Conservation (phyloP, 208 protist species). For the Herpetomonas muscarum region DNA sequence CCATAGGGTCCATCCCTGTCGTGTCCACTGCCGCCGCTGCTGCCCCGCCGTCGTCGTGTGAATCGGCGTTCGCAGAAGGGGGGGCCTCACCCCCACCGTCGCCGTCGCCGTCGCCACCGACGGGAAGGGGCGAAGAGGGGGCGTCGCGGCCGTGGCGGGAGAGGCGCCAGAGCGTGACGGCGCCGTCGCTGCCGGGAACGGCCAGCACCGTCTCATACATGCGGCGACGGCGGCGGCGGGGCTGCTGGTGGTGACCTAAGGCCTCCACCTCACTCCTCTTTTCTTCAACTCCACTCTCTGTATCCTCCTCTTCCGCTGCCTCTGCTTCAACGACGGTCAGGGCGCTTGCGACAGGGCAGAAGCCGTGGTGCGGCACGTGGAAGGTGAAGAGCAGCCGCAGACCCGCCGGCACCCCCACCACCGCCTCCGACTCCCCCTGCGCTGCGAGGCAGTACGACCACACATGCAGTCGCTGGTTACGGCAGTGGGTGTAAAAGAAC, state of each 20-base stretch:
- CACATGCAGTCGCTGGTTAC: slow-evolving; percentile 69
- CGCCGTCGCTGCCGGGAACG: too few species aligned
- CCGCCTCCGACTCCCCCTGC: background rate
- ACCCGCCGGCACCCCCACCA: background rate
- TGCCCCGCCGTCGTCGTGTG: background rate
- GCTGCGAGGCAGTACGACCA: slow-evolving; percentile 23
- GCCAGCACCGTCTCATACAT: too few species aligned
- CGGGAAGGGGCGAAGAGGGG: background rate
- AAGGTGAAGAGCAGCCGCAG: slow-evolving; percentile 34
- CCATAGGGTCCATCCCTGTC: slow-evolving; percentile 26
- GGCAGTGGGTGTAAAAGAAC: slow-evolving; percentile 77
- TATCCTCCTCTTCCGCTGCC: too few species aligned
- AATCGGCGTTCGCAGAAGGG: too few species aligned
- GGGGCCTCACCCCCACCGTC: background rate
- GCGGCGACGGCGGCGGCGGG: too few species aligned
- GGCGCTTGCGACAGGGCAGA: slow-evolving; percentile 41
- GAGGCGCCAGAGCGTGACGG: too few species aligned
- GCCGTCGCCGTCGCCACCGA: background rate
- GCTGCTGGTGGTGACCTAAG: too few species aligned
- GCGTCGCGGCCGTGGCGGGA: too few species aligned
- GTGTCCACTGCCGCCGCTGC: slow-evolving; percentile 6
- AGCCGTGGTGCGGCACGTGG: slow-evolving; percentile 66
- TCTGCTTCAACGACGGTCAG: slow-evolving; percentile 16
- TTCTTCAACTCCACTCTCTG: too few species aligned
- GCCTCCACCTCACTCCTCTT: too few species aligned